phyloP scores from a whole-genome alignment of 257 asterid genomes.

The Solanum appendiculatum region DNA sequence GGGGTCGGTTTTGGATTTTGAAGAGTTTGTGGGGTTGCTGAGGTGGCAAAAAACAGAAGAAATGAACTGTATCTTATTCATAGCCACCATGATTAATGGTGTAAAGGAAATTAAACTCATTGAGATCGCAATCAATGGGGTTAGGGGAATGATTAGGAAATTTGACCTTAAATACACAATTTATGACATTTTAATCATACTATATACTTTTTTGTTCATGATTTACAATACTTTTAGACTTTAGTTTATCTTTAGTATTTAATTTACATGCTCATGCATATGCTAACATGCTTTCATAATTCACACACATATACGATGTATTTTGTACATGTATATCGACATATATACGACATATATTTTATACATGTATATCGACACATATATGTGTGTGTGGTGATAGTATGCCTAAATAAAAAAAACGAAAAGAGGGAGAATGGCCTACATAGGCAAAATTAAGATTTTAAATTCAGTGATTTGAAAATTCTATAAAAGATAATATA shows the following conservation, averaged over 20 bases:
- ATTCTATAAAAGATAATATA: background rate
- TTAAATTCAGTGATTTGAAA: background rate
- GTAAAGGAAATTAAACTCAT: conserved; percentile 13
- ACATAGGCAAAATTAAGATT: background rate
- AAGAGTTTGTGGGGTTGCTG: background rate
- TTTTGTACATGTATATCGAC: background rate
- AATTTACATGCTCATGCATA: background rate
- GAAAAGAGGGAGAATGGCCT: background rate
- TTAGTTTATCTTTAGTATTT: background rate
- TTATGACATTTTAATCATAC: conserved; percentile 8
- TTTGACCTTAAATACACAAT: conserved; percentile 13
- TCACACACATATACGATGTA: background rate
- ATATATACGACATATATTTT: background rate
- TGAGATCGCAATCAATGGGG: conserved; percentile 31
- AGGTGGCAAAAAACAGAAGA: background rate
- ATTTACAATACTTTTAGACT: background rate
- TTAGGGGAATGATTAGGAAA: conserved; percentile 26
- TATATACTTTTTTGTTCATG: background rate
- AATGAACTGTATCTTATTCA: conserved; percentile 22
- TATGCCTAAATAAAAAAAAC: background rate
- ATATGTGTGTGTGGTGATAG: background rate
- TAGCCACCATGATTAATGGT: conserved; percentile 29
- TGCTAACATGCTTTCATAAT: background rate
- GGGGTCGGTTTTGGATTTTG: background rate
- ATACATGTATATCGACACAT: background rate